These are phyloP conservation scores for Starmerella apicola DNA, from an alignment of 805 yeast genomes.

Conservation along the genomic window DNA sequence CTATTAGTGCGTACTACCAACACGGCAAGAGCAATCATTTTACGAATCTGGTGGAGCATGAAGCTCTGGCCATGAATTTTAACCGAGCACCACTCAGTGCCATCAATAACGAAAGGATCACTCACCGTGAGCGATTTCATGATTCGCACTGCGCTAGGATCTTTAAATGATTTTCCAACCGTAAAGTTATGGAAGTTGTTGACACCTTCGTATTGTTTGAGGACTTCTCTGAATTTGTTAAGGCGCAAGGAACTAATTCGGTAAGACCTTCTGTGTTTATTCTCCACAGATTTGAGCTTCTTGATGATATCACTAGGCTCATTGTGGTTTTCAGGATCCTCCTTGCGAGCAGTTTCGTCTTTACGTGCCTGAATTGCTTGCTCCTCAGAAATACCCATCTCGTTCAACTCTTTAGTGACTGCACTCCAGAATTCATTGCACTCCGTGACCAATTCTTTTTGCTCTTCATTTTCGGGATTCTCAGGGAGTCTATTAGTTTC, in stretches of 20 bases:
- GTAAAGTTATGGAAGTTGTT: constrained; percentile 90
- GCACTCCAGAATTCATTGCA: constrained; percentile 62
- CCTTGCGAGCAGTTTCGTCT: constrained; percentile 10
- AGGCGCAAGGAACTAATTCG: constrained; percentile 55
- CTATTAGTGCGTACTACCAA: constrained; percentile 76
- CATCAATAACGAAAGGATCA: constrained; percentile 83
- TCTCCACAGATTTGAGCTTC: constrained; percentile 50
- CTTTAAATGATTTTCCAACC: constrained; percentile 66
- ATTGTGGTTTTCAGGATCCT: constrained; percentile 23
- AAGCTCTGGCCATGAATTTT: constrained; percentile 97
- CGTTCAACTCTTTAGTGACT: constrained; percentile 31
- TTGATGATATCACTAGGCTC: constrained; percentile 34
- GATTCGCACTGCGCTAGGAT: constrained; percentile 70
- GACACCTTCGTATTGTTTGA: constrained; percentile 66
- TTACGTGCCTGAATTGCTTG: constrained; percentile 6
- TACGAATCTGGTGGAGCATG: constrained; percentile 95
- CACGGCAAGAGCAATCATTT: constrained; percentile 94
- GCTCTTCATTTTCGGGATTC: constrained; percentile 41
- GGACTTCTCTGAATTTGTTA: constrained; percentile 48
- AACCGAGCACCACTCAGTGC: constrained; percentile 91
- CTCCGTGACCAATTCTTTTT: constrained; percentile 29
- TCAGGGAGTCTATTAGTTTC: constrained; percentile 38
- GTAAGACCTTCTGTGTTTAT: constrained; percentile 52
- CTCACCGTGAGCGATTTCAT: constrained; percentile 71
- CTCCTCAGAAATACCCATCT: constrained; percentile 32